These are phyloP conservation scores for Diaporthe batatas DNA, from an alignment of 2,329 filamentous ascomycete species.

Conservation along the genomic window DNA sequence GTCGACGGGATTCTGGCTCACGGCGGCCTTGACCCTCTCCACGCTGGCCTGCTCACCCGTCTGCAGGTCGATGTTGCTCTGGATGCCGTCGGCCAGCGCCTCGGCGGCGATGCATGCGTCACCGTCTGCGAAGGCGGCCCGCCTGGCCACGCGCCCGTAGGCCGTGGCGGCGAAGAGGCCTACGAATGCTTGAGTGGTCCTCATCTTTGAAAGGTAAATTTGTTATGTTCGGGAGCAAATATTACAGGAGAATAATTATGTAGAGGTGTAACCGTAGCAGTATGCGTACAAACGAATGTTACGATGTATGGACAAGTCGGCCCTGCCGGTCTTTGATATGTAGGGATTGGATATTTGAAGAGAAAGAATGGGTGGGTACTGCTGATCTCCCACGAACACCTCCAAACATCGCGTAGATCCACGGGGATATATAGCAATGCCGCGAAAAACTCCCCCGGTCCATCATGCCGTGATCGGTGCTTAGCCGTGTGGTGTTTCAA, in stretches of 20 bases:
- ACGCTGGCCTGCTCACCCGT: slow-evolving; percentile 33
- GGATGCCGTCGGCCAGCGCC: slow-evolving; percentile 33
- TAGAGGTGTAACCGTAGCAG: neutral
- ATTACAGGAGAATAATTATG: neutral
- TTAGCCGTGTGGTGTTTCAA: slow-evolving; percentile 11
- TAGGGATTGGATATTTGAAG: neutral
- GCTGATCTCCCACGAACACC: neutral
- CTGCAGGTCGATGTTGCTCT: slow-evolving; percentile 37
- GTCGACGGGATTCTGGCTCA: slow-evolving; percentile 28
- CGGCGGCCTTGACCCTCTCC: slow-evolving; percentile 22
- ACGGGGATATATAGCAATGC: slow-evolving; percentile 1
- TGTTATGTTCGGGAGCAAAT: neutral
- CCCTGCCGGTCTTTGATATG: slow-evolving; percentile 10
- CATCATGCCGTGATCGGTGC: neutral
- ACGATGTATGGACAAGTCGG: neutral
- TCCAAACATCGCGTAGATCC: neutral
- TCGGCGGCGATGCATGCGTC: slow-evolving; percentile 30
- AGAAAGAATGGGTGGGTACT: slow-evolving; percentile 13
- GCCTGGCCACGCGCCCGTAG: slow-evolving; percentile 23
- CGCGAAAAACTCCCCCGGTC: slow-evolving; percentile 2
- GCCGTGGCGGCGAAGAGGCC: neutral
- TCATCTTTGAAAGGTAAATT: neutral
- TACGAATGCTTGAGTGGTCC: neutral
- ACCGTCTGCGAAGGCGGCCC: slow-evolving; percentile 26
- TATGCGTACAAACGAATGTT: neutral